These are phyloP conservation scores for Sporothrix phasma DNA, from an alignment of 2,329 filamentous ascomycete species.

Conservation along the genomic window DNA sequence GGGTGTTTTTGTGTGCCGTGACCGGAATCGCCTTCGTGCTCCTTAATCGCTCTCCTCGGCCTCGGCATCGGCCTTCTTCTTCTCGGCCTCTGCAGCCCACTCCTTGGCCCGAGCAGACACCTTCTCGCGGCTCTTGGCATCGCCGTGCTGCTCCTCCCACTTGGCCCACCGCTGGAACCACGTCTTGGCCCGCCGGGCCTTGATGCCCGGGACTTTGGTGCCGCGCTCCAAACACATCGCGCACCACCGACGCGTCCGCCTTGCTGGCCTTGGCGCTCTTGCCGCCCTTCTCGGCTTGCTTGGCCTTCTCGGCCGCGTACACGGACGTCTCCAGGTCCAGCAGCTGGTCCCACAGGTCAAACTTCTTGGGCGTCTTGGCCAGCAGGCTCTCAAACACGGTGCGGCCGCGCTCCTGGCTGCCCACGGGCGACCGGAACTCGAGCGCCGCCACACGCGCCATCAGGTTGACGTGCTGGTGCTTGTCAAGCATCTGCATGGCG, in stretches of 20 bases:
- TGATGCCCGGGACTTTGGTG: constrained; percentile 57
- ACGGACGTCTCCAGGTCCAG: constrained; percentile 71
- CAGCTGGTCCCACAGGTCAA: constrained; percentile 88
- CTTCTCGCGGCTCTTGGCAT: constrained; percentile 57
- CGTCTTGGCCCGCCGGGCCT: constrained; percentile 70
- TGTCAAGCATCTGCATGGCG: constrained; percentile 72
- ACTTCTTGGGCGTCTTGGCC: constrained; percentile 74
- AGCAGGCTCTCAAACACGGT: constrained; percentile 90
- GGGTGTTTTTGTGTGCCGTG: background rate
- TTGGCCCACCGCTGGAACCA: constrained; percentile 89
- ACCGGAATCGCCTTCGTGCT: background rate
- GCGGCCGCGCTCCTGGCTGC: constrained; percentile 80
- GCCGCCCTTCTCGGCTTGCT: constrained; percentile 24
- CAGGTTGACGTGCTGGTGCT: constrained; percentile 56
- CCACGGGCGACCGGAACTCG: constrained; percentile 76
- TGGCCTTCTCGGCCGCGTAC: constrained; percentile 35
- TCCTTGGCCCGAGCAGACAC: constrained; percentile 62
- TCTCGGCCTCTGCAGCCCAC: constrained; percentile 49
- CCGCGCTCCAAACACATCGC: constrained; percentile 78
- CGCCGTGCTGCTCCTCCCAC: constrained; percentile 71
- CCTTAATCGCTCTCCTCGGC: constrained; percentile 20
- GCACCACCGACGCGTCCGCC: constrained; percentile 44
- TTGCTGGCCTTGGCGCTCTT: constrained; percentile 37
- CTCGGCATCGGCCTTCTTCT: constrained; percentile 26
- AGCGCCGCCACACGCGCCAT: constrained; percentile 84